Conservation (phyloP, 768 basidiomycete species). For the Leccinum uliginosum region DNA sequence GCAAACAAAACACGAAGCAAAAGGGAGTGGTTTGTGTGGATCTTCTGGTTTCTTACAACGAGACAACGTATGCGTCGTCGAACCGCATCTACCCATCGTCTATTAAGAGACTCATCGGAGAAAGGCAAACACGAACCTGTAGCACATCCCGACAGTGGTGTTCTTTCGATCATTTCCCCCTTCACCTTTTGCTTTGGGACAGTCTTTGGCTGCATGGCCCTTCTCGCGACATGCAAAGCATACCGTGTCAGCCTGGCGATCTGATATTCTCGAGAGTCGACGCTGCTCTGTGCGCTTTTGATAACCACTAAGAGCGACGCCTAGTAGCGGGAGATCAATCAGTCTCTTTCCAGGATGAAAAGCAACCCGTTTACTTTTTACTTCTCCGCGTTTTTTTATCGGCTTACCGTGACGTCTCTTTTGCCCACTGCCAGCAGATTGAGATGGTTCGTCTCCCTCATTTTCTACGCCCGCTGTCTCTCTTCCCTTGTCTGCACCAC, state of each 20-base stretch:
- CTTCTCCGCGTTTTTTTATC: constrained; percentile 26
- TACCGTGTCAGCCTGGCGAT: constrained; percentile 53
- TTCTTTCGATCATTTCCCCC: constrained; percentile 23
- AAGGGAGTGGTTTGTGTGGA: constrained; percentile 67
- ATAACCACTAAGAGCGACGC: constrained; percentile 17
- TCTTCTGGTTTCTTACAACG: constrained; percentile 66
- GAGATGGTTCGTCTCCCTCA: constrained; percentile 12
- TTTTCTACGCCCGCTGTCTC: constrained; percentile 15
- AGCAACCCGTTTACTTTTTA: constrained; percentile 25
- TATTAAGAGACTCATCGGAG: not conserved
- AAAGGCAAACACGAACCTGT: constrained; percentile 48
- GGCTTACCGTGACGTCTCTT: constrained; percentile 31
- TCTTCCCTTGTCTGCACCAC: constrained; percentile 16
- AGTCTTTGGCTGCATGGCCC: constrained; percentile 82
- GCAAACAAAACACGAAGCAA: constrained; percentile 91
- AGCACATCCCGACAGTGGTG: constrained; percentile 54
- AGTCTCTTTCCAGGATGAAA: too few relatives aligned
- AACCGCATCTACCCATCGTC: constrained; percentile 62
- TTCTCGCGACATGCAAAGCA: constrained; percentile 86
- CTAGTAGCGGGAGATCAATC: constrained; percentile 25
- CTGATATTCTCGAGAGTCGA: constrained; percentile 58
- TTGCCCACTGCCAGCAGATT: constrained; percentile 7
- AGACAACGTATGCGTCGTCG: constrained; percentile 72
- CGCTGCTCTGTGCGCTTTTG: constrained; percentile 50
- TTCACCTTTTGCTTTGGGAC: constrained; percentile 44